A percentile compares a stretch with the other conserved stretches of the same genome.
phyloP scores from a whole-genome alignment of 441 rosid species.

The Omphalea diandra region DNA sequence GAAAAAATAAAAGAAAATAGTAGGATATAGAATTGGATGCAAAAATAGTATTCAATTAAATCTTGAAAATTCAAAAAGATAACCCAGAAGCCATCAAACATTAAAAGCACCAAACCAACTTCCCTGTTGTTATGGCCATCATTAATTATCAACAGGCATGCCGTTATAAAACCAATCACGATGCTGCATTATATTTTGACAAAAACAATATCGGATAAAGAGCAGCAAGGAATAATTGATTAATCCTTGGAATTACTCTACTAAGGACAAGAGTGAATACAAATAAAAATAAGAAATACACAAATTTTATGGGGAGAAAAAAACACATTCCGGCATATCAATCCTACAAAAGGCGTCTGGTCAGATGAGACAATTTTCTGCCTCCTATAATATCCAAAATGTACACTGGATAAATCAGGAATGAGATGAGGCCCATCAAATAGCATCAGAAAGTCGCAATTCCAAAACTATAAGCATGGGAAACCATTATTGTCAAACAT shows the following conservation, averaged over 20 bases:
- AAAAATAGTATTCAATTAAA: too few relatives aligned
- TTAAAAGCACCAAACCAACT: too few relatives aligned
- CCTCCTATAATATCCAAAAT: constrained; percentile 21
- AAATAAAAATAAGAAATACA: neutral
- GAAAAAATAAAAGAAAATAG: too few relatives aligned
- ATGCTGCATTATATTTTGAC: neutral
- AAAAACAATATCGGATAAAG: neutral
- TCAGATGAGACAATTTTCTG: neutral
- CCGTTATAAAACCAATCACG: neutral
- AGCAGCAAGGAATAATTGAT: neutral
- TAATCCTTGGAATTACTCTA: constrained; percentile 8
- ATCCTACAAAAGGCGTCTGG: neutral
- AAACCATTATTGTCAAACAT: constrained; percentile 24
- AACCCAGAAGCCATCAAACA: too few relatives aligned
- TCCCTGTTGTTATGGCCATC: too few relatives aligned
- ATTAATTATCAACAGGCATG: neutral
- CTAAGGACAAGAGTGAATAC: neutral
- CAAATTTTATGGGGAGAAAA: neutral
- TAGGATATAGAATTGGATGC: too few relatives aligned
- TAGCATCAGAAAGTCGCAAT: constrained; percentile 5
- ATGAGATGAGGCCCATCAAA: constrained; percentile 13
- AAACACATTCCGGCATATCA: neutral
- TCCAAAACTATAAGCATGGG: neutral
- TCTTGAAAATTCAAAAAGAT: too few relatives aligned
- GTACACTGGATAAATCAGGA: constrained; percentile 24